These are phyloP conservation scores for Pyricularia sp. DNA, from an alignment of 2,329 filamentous ascomycete species.

Conservation along the genomic window DNA sequence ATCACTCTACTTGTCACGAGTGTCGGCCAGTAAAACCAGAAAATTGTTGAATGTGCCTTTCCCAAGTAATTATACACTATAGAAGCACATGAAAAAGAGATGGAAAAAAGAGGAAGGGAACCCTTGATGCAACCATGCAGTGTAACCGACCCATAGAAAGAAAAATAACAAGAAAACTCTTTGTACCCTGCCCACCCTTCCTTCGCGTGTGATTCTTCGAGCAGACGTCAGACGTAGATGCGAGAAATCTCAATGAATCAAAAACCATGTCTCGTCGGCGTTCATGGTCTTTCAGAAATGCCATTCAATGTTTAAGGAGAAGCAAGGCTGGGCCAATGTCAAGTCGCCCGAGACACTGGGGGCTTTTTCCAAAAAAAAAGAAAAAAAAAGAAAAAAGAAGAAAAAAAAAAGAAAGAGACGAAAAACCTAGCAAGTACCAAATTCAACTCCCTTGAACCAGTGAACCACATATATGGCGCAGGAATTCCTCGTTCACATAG, in stretches of 20 bases:
- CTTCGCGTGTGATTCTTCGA: background rate
- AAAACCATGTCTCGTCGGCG: background rate
- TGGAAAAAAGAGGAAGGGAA: constrained; percentile 5
- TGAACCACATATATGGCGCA: background rate
- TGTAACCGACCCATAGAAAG: background rate
- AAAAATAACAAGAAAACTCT: constrained; percentile 2
- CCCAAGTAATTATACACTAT: background rate
- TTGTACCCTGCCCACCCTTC: background rate
- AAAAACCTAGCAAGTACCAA: background rate
- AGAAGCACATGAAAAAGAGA: background rate
- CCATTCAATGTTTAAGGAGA: background rate
- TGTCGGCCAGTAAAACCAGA: background rate
- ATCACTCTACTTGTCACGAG: background rate
- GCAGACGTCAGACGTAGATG: background rate
- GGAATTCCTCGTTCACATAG: background rate
- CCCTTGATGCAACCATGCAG: background rate
- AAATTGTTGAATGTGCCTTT: background rate
- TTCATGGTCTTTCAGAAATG: background rate
- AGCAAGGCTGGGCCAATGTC: background rate
- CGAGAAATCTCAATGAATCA: background rate
- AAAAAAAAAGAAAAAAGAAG: background rate
- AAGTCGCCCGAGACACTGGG: background rate
- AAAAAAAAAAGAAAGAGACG: background rate
- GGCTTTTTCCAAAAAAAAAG: background rate
- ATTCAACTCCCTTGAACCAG: background rate